These are phyloP conservation scores for Paraphoma sp. DNA, from an alignment of 2,329 filamentous ascomycete genomes.

Conservation along the genomic window DNA sequence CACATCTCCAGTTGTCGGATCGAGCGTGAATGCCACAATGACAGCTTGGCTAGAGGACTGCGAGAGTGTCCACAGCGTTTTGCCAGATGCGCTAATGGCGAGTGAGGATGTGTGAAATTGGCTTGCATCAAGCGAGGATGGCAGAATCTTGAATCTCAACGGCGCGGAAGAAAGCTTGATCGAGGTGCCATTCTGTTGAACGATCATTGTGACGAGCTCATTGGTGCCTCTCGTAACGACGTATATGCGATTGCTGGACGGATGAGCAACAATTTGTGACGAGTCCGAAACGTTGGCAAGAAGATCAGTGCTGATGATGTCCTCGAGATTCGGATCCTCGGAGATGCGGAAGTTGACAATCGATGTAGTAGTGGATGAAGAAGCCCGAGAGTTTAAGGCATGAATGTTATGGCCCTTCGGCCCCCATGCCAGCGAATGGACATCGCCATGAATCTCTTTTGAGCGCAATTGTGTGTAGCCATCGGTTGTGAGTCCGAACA, in stretches of 20 bases:
- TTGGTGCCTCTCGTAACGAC: slow-evolving; percentile 27
- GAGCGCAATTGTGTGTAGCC: slow-evolving; percentile 23
- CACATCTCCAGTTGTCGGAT: slow-evolving; percentile 26
- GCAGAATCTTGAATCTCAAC: slow-evolving; percentile 18
- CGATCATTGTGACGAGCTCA: slow-evolving; percentile 22
- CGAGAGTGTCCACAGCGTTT: slow-evolving; percentile 28
- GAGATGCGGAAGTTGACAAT: slow-evolving; percentile 31
- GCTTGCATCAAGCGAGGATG: slow-evolving; percentile 13
- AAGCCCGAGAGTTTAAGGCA: slow-evolving; percentile 25
- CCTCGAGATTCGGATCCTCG: slow-evolving; percentile 13
- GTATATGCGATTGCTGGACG: slow-evolving; percentile 18
- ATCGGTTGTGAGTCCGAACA: slow-evolving; percentile 22
- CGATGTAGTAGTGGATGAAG: slow-evolving; percentile 12
- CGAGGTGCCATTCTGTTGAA: slow-evolving; percentile 1
- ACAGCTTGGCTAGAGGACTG: slow-evolving; percentile 19
- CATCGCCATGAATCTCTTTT: slow-evolving; percentile 25
- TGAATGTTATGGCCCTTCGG: slow-evolving; percentile 26
- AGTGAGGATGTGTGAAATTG: slow-evolving; percentile 21
- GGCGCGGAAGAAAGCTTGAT: slow-evolving; percentile 1
- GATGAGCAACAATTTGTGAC: slow-evolving; percentile 28
- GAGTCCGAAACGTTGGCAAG: slow-evolving; percentile 24
- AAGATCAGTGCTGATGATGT: slow-evolving; percentile 17
- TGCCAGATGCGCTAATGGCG: slow-evolving; percentile 23
- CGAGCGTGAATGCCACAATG: slow-evolving; percentile 23
- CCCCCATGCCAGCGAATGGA: slow-evolving; percentile 29